A percentile compares a stretch with the other conserved stretches of the same genome.
Evolutionary conservation across 2,329 filamentous ascomycete species (phyloP).

Genomic region (Dothideomycetidae sp.): DNA sequence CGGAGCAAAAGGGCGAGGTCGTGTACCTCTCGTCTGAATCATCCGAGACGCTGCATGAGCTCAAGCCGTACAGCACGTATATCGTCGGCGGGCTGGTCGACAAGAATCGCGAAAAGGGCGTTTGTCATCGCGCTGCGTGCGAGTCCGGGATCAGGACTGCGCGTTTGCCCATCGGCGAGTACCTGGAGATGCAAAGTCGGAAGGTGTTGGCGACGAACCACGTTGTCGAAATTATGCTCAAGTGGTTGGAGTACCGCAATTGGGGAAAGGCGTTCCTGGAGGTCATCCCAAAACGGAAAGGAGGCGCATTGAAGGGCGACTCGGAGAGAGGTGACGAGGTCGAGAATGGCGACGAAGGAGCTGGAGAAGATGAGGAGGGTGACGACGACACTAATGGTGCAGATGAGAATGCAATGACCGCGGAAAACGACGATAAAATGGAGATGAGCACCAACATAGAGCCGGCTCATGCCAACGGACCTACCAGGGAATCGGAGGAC

Average conservation of each 20-base stretch:
- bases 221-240: slow-evolving; percentile 90
- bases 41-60: slow-evolving; percentile 63
- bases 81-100: slow-evolving; percentile 91
- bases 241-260: slow-evolving; percentile 78
- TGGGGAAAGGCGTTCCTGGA: slow-evolving; percentile 82
- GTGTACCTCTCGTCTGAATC: slow-evolving; percentile 90
- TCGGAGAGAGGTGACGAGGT: slow-evolving; percentile 12
- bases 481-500: too few species aligned
- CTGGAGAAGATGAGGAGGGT: slow-evolving; percentile 10
- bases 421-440: too few species aligned
- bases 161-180: slow-evolving; percentile 87
- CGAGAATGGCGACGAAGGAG: slow-evolving; percentile 11
- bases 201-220: slow-evolving; percentile 87
- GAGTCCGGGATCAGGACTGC: slow-evolving; percentile 70
- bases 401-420: slow-evolving; percentile 2
- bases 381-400: slow-evolving; percentile 9
- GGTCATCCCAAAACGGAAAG: slow-evolving; percentile 84
- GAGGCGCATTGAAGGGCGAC: slow-evolving; percentile 47
- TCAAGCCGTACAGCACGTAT: slow-evolving; percentile 82
- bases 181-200: slow-evolving; percentile 77
- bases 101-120: slow-evolving; percentile 87
- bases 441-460: too few species aligned
- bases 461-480: too few species aligned
- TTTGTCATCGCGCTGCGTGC: slow-evolving; percentile 73
- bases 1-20: slow-evolving; percentile 37